Evolutionary conservation across 257 asterid genomes (phyloP).

Genomic region (Capsicum rhomboideum): DNA sequence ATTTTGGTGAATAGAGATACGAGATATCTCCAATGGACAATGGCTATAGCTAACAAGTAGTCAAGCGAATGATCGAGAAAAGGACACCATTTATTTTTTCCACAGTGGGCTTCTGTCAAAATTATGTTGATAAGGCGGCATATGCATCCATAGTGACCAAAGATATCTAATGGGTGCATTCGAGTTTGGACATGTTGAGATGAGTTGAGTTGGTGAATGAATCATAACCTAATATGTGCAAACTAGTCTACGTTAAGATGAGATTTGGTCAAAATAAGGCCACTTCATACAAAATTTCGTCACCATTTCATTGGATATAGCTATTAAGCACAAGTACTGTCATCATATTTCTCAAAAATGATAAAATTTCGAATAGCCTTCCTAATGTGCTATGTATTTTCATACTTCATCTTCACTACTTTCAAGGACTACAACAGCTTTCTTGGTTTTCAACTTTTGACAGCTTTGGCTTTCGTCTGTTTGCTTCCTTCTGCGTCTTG

Average conservation of each 20-base stretch:
- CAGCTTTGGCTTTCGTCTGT: conserved; percentile 20
- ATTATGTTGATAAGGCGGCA: no score
- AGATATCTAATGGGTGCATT: no score
- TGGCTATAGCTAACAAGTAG: not conserved
- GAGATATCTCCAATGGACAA: not conserved
- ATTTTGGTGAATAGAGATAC: not conserved
- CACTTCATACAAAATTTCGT: not conserved
- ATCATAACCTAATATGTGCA: not conserved
- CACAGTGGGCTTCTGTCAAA: no score
- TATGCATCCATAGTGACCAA: no score
- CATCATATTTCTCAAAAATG: not conserved
- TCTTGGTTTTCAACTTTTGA: conserved; percentile 45
- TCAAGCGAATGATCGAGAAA: not conserved
- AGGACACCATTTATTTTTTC: not conserved
- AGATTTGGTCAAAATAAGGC: not conserved
- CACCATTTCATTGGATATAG: not conserved
- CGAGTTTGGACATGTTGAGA: no score
- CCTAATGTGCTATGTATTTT: not conserved
- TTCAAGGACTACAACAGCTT: conserved; percentile 46
- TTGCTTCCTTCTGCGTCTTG: conserved; percentile 23
- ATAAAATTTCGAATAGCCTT: not conserved
- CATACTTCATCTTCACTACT: conserved; percentile 77
- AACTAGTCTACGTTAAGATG: not conserved
- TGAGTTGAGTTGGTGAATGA: not conserved
- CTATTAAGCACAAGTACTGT: not conserved